Conservation (phyloP, 805 yeast species). For the Candida taoyuanica region DNA sequence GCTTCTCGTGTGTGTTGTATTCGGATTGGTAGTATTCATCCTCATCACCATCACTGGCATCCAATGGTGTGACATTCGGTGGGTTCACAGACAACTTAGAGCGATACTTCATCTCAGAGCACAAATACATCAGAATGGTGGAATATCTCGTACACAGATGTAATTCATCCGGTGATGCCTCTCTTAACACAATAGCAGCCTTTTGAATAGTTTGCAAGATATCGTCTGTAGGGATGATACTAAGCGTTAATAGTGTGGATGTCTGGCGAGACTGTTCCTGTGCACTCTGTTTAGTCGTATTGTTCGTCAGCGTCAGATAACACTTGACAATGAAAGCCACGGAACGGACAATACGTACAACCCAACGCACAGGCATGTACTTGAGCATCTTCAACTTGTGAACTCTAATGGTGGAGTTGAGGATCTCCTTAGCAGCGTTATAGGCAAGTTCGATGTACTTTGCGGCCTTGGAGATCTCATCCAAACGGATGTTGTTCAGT, state of each 20-base stretch:
- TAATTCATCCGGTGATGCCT: constrained; percentile 84
- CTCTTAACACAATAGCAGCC: constrained; percentile 70
- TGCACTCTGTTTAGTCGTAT: constrained; percentile 28
- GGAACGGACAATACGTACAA: constrained; percentile 77
- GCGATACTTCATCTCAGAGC: constrained; percentile 64
- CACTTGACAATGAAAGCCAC: constrained; percentile 89
- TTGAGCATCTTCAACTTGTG: constrained; percentile 58
- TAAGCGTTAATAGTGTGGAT: constrained; percentile 46
- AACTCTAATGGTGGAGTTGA: constrained; percentile 65
- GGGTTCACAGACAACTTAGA: constrained; percentile 28
- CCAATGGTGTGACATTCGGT: constrained; percentile 25
- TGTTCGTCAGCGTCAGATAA: constrained; percentile 53
- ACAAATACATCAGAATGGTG: constrained; percentile 68
- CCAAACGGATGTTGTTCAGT: constrained; percentile 43
- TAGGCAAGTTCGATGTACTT: constrained; percentile 79
- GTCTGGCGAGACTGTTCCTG: constrained; percentile 34
- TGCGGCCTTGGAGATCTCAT: constrained; percentile 68
- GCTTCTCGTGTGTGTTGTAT: not conserved
- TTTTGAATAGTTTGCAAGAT: constrained; percentile 61
- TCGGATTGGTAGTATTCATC: constrained; percentile 2
- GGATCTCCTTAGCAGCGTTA: constrained; percentile 75
- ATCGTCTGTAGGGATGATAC: constrained; percentile 67
- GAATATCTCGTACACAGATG: constrained; percentile 80
- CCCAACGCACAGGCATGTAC: constrained; percentile 92
- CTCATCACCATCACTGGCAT: constrained; percentile 19